phyloP scores from a whole-genome alignment of 1,284 basidiomycete species.

The Trametes versicolor region DNA sequence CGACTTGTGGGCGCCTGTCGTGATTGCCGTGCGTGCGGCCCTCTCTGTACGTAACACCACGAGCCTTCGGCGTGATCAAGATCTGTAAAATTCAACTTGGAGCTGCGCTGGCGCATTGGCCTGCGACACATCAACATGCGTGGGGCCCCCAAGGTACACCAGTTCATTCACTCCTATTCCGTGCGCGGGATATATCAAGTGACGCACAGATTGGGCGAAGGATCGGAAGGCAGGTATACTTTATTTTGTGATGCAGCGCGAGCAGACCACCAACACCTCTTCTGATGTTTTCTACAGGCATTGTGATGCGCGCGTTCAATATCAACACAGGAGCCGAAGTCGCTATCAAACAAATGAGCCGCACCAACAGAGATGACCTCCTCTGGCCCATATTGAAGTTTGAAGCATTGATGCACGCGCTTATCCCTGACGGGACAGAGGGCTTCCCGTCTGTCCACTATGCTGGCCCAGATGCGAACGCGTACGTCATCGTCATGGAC shows the following conservation, averaged over 20 bases:
- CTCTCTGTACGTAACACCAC: no score
- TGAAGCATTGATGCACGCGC: conserved; percentile 21
- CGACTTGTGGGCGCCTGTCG: no score
- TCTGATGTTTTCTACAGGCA: neutral
- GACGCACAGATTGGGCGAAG: neutral
- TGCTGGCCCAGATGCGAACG: conserved; percentile 18
- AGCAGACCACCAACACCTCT: neutral
- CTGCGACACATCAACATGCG: neutral
- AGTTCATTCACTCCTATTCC: neutral
- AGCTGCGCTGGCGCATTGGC: no score
- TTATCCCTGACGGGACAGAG: conserved; percentile 10
- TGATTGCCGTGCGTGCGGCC: no score
- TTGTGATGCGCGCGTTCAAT: conserved; percentile 15
- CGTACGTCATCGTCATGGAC: conserved; percentile 34
- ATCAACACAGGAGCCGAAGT: conserved; percentile 11
- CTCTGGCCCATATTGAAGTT: conserved; percentile 2
- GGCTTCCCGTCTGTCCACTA: conserved; percentile 22
- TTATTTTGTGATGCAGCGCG: neutral
- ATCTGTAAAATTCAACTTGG: no score
- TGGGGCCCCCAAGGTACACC: neutral
- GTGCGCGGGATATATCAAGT: conserved; percentile 8
- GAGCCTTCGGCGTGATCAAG: no score
- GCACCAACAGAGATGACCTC: neutral
- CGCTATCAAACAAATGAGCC: conserved; percentile 12
- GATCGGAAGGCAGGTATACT: neutral